A percentile compares a stretch with the other conserved stretches of the same genome.
Conservation (phyloP, 208 protist genomes). For the Trypanosoma avium region DNA sequence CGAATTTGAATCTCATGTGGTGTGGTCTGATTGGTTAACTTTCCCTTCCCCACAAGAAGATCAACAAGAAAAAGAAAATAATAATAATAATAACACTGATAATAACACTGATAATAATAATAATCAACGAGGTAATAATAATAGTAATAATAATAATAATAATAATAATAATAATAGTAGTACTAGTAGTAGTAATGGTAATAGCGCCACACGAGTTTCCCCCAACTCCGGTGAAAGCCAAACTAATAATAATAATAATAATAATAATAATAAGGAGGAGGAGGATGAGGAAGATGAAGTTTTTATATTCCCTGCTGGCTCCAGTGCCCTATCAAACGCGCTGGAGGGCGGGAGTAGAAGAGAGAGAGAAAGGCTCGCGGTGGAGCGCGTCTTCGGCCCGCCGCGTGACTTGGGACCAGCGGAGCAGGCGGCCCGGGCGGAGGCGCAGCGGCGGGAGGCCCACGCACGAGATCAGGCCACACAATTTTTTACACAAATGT, state of each 20-base stretch:
- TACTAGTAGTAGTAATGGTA: neutral
- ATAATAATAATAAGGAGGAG: neutral
- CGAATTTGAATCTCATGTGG: conserved; percentile 42
- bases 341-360: neutral
- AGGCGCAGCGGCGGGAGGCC: conserved; percentile 41
- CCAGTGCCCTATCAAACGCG: conserved; percentile 28
- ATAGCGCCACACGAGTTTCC: neutral
- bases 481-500: conserved; percentile 58
- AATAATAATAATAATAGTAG: neutral
- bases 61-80: conserved; percentile 18
- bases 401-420: conserved; percentile 10
- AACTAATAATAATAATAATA: neutral
- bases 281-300: conserved; percentile 20
- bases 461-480: conserved; percentile 49
- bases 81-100: conserved; percentile 4
- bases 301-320: conserved; percentile 42
- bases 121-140: neutral
- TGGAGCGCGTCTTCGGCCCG: conserved; percentile 23
- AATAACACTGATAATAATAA: neutral
- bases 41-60: neutral
- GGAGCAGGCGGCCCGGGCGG: conserved; percentile 30
- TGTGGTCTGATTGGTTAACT: conserved; percentile 43
- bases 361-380: neutral
- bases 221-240: neutral
- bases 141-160: neutral